Evolutionary conservation across 495 filamentous ascomycete genomes (phyloP), one percentile per base, ranked within the genome.

Genomic region (Penicillium atrosanguineum): DNA sequence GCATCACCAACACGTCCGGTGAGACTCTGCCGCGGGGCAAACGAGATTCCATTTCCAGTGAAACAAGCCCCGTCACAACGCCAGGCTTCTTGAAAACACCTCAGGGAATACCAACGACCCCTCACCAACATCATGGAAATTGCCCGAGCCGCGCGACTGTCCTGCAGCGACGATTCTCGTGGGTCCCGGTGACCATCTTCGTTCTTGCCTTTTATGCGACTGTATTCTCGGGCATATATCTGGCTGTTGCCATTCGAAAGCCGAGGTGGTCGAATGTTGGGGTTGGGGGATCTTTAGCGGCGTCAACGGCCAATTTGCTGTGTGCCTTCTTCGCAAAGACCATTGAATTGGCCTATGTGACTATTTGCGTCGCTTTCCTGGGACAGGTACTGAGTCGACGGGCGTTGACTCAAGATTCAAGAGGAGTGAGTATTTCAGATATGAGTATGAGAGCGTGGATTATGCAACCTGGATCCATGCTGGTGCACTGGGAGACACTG

Each of bases 281-380:
- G 6, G 69, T 64, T 0, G 65, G 75, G 9, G 77, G 76, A 3
- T 57, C 63, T 0, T 43, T 90, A 18, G 69, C 69, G 0, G 77
- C 81, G 0, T 75, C 79, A 0, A 84, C 79, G 0, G 87, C 87
- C 0, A 82, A 77, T 29, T 52, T 87, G 8, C 60, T 91, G 1
- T 85, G 77, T 46, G 76, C 85, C 0, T 63, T 87, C 15, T 73
- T 89, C 49, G 86, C 87, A 1, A 91, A 89, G 68, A 83, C 81
- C 0, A 87, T 91, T 46, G 88, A 92, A 67, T 61, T 89, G 56
- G 80, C 84, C 0, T 92, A 89, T 61, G 87, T 90, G 16, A 89
- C 88, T 0, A 85, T 90, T 1, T 87, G 88, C 54, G 86, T 92
- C 3, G 79, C 85, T 0, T 86, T 87, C 40, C 60, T 91, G 4